Conservation (phyloP, 257 asterid genomes). For the Cynanchum wilfordii region DNA sequence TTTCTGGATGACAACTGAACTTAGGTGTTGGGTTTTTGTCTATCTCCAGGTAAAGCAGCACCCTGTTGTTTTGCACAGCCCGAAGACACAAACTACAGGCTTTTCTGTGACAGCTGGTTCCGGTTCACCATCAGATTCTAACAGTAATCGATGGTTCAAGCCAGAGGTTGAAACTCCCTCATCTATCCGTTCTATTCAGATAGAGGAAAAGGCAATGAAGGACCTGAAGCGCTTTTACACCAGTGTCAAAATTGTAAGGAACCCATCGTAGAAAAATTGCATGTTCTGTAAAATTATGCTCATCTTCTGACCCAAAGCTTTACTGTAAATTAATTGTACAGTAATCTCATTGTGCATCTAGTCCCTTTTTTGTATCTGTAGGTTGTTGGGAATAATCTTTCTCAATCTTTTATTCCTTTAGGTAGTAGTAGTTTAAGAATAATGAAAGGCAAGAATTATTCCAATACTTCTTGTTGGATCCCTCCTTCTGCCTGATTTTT, state of each 20-base stretch:
- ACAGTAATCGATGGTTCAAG: constrained; percentile 84
- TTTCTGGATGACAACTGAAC: background rate
- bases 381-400: background rate
- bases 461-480: background rate
- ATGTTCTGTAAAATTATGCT: constrained; percentile 2
- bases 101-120: constrained; percentile 63
- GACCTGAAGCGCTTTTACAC: constrained; percentile 87
- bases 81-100: constrained; percentile 66
- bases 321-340: constrained; percentile 21
- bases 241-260: constrained; percentile 71
- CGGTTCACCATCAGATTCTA: constrained; percentile 71
- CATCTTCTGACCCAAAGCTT: background rate
- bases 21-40: background rate
- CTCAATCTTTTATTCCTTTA: background rate
- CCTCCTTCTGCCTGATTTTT: background rate
- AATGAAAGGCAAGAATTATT: background rate
- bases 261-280: constrained; percentile 41
- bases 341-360: background rate
- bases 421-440: background rate
- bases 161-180: constrained; percentile 72
- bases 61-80: constrained; percentile 55
- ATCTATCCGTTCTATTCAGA: constrained; percentile 77
- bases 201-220: constrained; percentile 89
- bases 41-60: constrained; percentile 49
- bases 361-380: background rate